These are phyloP conservation scores for Didymosphaeria variabile DNA, from an alignment of 2,329 filamentous ascomycete genomes.

Conservation along the genomic window DNA sequence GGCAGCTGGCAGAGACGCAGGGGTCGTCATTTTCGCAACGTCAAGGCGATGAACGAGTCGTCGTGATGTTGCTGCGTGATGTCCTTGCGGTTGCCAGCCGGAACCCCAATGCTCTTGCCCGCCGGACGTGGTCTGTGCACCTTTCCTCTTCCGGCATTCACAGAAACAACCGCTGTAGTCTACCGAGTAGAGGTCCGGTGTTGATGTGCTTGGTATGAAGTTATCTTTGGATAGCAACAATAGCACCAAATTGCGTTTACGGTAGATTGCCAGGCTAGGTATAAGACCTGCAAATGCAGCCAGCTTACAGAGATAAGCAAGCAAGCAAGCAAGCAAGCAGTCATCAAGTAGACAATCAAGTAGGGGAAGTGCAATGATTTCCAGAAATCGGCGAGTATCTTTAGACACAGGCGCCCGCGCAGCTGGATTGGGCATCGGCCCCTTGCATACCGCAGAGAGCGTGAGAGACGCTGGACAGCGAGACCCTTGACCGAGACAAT, in stretches of 20 bases:
- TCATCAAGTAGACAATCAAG: neutral
- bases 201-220: neutral
- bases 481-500: conserved; percentile 19
- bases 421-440: conserved; percentile 33
- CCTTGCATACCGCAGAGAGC: conserved; percentile 28
- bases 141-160: neutral
- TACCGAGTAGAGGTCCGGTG: neutral
- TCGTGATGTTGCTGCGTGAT: neutral
- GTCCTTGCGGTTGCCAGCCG: neutral
- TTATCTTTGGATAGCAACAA: neutral
- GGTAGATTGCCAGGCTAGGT: neutral
- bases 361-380: neutral
- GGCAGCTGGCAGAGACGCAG: neutral
- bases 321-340: neutral
- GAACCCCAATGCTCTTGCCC: conserved; percentile 13
- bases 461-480: conserved; percentile 18
- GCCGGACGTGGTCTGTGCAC: conserved; percentile 3
- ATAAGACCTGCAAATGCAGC: neutral
- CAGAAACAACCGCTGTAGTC: neutral
- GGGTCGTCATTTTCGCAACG: neutral
- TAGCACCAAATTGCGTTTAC: neutral
- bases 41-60: neutral
- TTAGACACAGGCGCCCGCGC: conserved; percentile 27
- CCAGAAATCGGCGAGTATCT: conserved; percentile 11
- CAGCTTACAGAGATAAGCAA: neutral